phyloP scores from a whole-genome alignment of 306 rosid species.

The Begonia masoniana region DNA sequence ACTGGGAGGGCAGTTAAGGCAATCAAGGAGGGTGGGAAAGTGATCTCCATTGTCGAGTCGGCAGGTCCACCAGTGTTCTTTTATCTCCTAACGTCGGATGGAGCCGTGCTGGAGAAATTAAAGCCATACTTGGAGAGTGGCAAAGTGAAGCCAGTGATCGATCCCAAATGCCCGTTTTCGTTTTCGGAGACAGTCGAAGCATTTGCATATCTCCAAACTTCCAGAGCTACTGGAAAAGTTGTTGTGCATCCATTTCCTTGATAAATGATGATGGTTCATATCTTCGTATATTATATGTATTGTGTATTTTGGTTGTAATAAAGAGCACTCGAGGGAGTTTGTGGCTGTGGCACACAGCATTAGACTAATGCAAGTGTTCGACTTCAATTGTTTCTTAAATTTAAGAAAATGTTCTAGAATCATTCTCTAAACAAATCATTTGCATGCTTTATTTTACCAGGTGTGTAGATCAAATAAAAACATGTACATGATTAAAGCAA shows the following conservation, averaged over 20 bases:
- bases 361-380: too few relatives aligned
- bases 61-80: constrained; percentile 18
- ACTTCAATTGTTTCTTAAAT: too few relatives aligned
- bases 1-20: constrained; percentile 37
- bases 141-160: constrained; percentile 51
- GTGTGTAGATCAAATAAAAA: too few relatives aligned
- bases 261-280: neutral
- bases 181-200: constrained; percentile 49
- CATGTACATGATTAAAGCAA: too few relatives aligned
- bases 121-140: constrained; percentile 56
- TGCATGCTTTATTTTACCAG: too few relatives aligned
- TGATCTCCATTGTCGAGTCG: constrained; percentile 31
- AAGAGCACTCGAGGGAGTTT: too few relatives aligned
- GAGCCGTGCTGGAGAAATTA: constrained; percentile 35
- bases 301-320: neutral
- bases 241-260: constrained; percentile 48
- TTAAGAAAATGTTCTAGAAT: too few relatives aligned
- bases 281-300: too few relatives aligned
- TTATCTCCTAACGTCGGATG: constrained; percentile 30
- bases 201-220: constrained; percentile 36
- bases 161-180: constrained; percentile 49
- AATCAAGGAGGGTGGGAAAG: constrained; percentile 52
- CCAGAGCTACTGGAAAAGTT: constrained; percentile 47
- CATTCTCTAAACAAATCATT: too few relatives aligned
- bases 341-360: too few relatives aligned